A percentile compares a stretch with the other conserved stretches of the same genome.
These are phyloP conservation scores for Microsporum ferrugineum DNA, from an alignment of 2,329 filamentous ascomycete species.

Conservation along the genomic window DNA sequence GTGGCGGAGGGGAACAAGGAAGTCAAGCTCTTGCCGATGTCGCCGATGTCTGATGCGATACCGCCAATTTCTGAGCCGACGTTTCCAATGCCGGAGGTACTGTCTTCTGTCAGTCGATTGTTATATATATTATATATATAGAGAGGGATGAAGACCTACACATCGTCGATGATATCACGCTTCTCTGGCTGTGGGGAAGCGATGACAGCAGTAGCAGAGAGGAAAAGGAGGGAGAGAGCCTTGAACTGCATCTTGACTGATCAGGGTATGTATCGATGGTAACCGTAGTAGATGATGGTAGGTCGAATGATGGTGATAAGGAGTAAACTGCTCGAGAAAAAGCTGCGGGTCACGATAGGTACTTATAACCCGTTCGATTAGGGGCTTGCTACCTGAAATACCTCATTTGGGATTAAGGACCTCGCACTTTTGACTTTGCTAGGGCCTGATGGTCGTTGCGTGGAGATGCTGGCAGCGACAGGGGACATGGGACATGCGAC, in stretches of 20 bases:
- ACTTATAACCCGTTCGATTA: neutral
- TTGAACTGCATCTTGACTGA: conserved; percentile 20
- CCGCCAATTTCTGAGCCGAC: neutral
- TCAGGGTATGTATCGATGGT: neutral
- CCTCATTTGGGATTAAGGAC: neutral
- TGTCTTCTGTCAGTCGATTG: neutral
- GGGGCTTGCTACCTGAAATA: neutral
- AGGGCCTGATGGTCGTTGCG: neutral
- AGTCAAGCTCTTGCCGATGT: conserved; percentile 8
- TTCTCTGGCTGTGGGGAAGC: conserved; percentile 10
- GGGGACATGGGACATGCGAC: neutral
- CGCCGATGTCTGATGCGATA: conserved; percentile 1
- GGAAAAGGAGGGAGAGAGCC: conserved; percentile 17
- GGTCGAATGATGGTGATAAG: neutral
- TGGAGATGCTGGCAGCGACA: neutral
- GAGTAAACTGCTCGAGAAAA: neutral
- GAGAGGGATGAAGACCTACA: conserved; percentile 4
- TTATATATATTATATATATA: neutral
- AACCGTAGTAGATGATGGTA: neutral
- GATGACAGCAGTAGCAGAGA: conserved; percentile 17
- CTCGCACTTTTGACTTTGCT: neutral
- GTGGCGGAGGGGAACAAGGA: conserved; percentile 7
- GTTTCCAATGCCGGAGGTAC: neutral
- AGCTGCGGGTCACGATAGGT: neutral
- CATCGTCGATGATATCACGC: conserved; percentile 7